Evolutionary conservation across 352 stramenopile genomes (phyloP).

Genomic region (Phytophthora macrochlamydospora): DNA sequence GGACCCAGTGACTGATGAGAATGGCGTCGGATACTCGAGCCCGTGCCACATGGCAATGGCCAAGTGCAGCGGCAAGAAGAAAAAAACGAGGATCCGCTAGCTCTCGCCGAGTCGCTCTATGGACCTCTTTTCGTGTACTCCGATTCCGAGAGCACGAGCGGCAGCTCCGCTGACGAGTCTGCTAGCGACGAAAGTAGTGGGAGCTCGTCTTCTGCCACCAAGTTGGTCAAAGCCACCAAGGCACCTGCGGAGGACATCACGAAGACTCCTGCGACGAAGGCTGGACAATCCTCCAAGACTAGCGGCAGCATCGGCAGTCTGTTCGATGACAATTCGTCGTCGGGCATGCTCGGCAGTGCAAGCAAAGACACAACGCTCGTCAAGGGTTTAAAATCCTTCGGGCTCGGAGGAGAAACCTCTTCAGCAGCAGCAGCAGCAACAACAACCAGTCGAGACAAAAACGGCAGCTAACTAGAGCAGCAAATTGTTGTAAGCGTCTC

Average conservation of each 20-base stretch:
- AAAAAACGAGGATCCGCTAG: constrained; percentile 6
- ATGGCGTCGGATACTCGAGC: constrained; percentile 36
- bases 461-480: no score
- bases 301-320: no score
- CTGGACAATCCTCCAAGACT: background rate
- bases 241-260: background rate
- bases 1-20: constrained; percentile 27
- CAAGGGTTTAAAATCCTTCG: no score
- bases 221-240: constrained; percentile 7
- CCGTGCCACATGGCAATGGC: constrained; percentile 28
- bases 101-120: constrained; percentile 19
- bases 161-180: background rate
- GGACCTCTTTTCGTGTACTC: constrained; percentile 12
- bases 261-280: background rate
- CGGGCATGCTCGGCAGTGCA: no score
- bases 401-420: no score
- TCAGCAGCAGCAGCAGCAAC: no score
- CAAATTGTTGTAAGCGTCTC: no score
- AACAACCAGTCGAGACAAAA: no score
- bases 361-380: no score
- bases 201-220: background rate
- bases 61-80: constrained; percentile 24
- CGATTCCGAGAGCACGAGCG: background rate
- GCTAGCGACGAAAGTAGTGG: background rate
- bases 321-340: no score